These are phyloP conservation scores for Xylariomycetidae sp. DNA, from an alignment of 2,329 filamentous ascomycete species.

Conservation along the genomic window DNA sequence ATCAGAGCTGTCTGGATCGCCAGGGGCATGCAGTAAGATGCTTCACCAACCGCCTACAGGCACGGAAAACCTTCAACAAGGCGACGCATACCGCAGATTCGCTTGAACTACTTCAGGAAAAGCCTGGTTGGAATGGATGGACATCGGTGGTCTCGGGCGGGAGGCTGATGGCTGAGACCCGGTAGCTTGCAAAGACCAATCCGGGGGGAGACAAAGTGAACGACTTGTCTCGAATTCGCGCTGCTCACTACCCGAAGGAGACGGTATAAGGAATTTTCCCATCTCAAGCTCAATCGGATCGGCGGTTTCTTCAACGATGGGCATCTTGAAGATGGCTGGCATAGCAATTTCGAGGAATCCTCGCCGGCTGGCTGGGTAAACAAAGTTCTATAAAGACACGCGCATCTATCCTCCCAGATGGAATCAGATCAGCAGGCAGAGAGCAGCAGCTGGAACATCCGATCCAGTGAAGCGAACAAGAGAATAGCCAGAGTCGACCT, in stretches of 20 bases:
- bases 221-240: slow-evolving; percentile 2
- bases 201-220: no score
- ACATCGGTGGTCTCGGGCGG: slow-evolving; percentile 3
- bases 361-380: background rate
- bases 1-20: no score
- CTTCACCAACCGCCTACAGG: no score
- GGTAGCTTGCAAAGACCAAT: slow-evolving; percentile 8
- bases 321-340: no score
- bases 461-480: slow-evolving; percentile 1
- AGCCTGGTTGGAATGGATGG: slow-evolving; percentile 7
- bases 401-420: background rate
- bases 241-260: slow-evolving; percentile 7
- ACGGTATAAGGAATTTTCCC: slow-evolving; percentile 6
- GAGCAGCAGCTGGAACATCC: slow-evolving; percentile 6
- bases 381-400: slow-evolving; percentile 11
- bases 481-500: slow-evolving; percentile 2
- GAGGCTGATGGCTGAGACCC: slow-evolving; percentile 2
- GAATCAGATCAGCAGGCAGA: slow-evolving; percentile 3
- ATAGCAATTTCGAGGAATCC: no score
- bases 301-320: no score
- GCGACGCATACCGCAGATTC: background rate
- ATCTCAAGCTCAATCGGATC: slow-evolving; percentile 2
- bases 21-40: no score
- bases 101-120: no score
- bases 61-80: background rate